Percentiles rank a stretch among this genome's conserved stretches.
Conservation (phyloP, 192 early-diverging fungal species). For the Backusella morwellensis region DNA sequence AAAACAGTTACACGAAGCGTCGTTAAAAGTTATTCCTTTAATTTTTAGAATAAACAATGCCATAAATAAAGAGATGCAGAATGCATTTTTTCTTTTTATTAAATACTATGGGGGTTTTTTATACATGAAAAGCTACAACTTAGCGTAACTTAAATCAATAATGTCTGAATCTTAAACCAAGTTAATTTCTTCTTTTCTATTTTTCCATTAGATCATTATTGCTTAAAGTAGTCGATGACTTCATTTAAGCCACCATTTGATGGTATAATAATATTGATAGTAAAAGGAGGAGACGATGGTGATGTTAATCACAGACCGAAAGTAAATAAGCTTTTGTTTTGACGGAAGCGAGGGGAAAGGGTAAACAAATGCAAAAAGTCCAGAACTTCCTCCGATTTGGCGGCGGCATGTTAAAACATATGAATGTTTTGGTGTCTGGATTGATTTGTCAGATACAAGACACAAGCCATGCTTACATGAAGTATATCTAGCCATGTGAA, state of each 20-base stretch:
- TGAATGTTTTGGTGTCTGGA: background rate
- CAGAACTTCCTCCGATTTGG: constrained; percentile 5
- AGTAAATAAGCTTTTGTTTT: background rate
- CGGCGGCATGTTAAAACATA: background rate
- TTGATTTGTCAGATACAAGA: background rate
- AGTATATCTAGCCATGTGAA: background rate
- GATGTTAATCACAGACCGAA: background rate
- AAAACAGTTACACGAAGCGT: background rate
- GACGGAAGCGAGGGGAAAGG: background rate
- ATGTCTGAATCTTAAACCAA: background rate
- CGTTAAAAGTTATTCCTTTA: background rate
- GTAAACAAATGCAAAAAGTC: background rate
- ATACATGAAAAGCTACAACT: background rate
- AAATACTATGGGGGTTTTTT: background rate
- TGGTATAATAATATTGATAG: background rate
- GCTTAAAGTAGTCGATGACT: background rate
- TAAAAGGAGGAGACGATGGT: background rate
- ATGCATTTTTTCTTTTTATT: background rate
- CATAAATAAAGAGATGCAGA: background rate
- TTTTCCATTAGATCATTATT: background rate
- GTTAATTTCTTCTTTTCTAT: background rate
- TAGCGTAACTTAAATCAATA: background rate
- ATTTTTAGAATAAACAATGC: background rate
- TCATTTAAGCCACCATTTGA: background rate
- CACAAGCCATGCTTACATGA: background rate